Percentiles rank a stretch among this genome's conserved stretches.
Conservation (phyloP, 768 basidiomycete species). For the Pholiota molesta region DNA sequence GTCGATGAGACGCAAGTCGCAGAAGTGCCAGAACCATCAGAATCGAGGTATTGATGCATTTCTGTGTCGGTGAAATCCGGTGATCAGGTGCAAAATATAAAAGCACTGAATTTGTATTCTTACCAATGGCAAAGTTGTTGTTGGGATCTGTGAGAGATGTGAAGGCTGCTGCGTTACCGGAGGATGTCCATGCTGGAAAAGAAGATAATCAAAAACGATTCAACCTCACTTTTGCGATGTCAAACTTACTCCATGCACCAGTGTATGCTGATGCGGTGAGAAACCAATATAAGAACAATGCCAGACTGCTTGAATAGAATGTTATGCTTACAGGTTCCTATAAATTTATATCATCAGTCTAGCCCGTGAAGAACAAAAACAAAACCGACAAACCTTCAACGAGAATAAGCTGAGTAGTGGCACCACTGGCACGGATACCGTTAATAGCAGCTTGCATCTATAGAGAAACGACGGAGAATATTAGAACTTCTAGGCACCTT, state of each 20-base stretch:
- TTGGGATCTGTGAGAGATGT: constrained; percentile 56
- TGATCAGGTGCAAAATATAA: constrained; percentile 1
- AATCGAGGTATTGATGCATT: constrained; percentile 75
- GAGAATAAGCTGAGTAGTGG: constrained; percentile 55
- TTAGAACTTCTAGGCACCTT: not conserved
- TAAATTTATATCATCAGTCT: not conserved
- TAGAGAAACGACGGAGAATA: not conserved
- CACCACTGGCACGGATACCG: constrained; percentile 64
- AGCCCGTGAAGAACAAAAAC: not conserved
- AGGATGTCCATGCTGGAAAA: constrained; percentile 51
- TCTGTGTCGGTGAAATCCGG: constrained; percentile 33
- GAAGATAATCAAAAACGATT: constrained; percentile 8
- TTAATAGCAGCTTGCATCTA: constrained; percentile 69
- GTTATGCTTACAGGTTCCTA: constrained; percentile 34
- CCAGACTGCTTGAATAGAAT: not conserved
- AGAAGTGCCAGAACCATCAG: constrained; percentile 61
- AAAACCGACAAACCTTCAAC: constrained; percentile 37
- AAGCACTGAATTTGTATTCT: constrained; percentile 14
- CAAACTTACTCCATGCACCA: constrained; percentile 56
- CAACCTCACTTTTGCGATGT: no score
- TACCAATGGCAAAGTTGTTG: constrained; percentile 63
- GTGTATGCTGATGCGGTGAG: constrained; percentile 44
- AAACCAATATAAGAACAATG: not conserved
- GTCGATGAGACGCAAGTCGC: constrained; percentile 57
- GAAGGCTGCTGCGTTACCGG: constrained; percentile 59